Evolutionary conservation across 139 green algal genomes (phyloP).

Genomic region (Trebouxia sp.): DNA sequence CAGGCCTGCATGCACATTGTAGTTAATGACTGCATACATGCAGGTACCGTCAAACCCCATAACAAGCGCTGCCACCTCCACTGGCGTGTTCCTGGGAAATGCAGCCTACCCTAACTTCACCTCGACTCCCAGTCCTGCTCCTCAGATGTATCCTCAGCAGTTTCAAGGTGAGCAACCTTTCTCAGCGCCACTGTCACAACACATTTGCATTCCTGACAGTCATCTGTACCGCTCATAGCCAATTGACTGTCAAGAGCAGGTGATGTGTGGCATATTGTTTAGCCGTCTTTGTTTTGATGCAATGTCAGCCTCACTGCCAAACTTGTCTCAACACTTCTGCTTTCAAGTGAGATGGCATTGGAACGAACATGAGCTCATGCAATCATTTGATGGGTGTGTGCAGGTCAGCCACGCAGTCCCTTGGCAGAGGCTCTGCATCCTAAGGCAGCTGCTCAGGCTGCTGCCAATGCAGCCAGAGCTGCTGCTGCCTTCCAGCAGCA

Average conservation of each 20-base stretch:
- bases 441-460: slow-evolving; percentile 18
- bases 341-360: too few species aligned
- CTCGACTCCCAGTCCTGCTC: neutral
- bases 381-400: neutral
- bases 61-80: neutral
- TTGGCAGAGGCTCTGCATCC: neutral
- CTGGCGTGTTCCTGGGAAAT: neutral
- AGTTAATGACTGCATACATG: neutral
- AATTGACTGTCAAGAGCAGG: too few species aligned
- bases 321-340: too few species aligned
- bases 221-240: neutral
- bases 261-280: too few species aligned
- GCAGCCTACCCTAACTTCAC: neutral
- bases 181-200: too few species aligned
- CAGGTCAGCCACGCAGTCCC: slow-evolving; percentile 15
- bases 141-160: slow-evolving; percentile 15
- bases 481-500: slow-evolving; percentile 18
- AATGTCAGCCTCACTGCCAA: too few species aligned
- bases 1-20: too few species aligned
- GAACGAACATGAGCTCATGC: too few species aligned
- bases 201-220: too few species aligned
- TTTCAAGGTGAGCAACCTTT: neutral
- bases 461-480: slow-evolving; percentile 12
- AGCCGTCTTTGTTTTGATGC: too few species aligned
- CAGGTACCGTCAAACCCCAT: neutral